Evolutionary conservation across 768 basidiomycete genomes (phyloP), one percentile per base, ranked within the genome.

Genomic region (Tephrocybe rancida): DNA sequence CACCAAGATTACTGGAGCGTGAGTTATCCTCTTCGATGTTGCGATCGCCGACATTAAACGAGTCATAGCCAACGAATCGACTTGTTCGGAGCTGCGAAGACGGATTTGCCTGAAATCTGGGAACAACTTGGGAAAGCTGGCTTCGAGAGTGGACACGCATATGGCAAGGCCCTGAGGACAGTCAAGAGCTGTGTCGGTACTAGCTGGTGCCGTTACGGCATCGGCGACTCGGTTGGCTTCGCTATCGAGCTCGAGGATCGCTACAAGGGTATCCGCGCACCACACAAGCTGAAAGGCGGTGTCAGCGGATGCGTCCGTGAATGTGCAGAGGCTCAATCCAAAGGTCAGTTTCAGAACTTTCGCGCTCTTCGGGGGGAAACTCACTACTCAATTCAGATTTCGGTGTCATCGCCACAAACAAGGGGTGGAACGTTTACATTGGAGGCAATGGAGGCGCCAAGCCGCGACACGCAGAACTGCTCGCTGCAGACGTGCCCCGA

Each of bases 131-230:
- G 80, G 50, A 67, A 70, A 4, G 86, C 84, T 3, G 88, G 88
- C 7, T 87, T 91, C 58, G 86, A 90, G 67, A 86, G 84, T 32
- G 88, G 88, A 1, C 87, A 89, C 61, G 89, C 85, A 0, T 90
- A 90, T 63, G 88, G 87, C 55, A 82, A 82, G 60, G 75, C 80
- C 9, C 68, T 90, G 32, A 75, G 88, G n/a, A 88, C 87, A 0
- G 87, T 91, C 46, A 90, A 91, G 68, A 83, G 81, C 0, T 90
- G 89, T 60, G 88, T 91, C 43, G 87, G 87, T n/a, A 83, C 82
- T 1, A 80, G 73, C 13, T 86, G 80, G 85, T 87, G 85, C 60
- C 80, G 86, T 11, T 90, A 82, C 58, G 88, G 88, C 1, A 73
- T 89, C 8, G 87, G 87, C 7, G 88, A 91, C 63, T 85, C 86